Evolutionary conservation across 1,139 yeast genomes (phyloP).

Genomic region (Candida sojae): DNA sequence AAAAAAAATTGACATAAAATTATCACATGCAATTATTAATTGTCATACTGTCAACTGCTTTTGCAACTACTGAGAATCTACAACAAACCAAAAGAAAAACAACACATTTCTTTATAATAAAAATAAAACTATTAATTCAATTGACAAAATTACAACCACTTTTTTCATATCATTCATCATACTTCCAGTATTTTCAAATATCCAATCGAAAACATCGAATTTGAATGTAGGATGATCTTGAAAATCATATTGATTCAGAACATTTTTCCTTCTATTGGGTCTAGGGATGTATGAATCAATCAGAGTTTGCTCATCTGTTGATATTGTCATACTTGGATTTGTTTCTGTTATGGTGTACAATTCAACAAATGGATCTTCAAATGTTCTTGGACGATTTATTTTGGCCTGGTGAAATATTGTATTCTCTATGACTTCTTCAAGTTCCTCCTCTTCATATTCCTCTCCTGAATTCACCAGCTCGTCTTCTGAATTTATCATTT

Average conservation of each 20-base stretch:
- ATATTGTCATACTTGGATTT: background rate
- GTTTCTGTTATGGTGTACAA: background rate
- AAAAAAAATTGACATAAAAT: background rate
- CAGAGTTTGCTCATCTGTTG: no score
- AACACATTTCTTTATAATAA: background rate
- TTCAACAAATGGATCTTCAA: conserved; percentile 2
- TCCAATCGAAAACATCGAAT: conserved; percentile 9
- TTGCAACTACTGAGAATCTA: background rate
- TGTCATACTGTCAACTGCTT: background rate
- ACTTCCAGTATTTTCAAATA: conserved; percentile 1
- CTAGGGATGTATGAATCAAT: background rate
- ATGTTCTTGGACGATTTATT: background rate
- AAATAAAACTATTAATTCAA: background rate
- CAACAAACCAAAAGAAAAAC: background rate
- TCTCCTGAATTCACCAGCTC: background rate
- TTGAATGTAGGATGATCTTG: background rate
- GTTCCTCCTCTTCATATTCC: background rate
- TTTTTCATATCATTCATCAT: background rate
- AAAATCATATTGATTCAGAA: background rate
- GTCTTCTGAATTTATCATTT: background rate
- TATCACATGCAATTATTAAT: background rate
- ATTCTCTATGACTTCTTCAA: background rate
- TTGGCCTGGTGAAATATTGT: background rate
- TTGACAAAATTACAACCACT: background rate
- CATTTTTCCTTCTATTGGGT: background rate